Conservation (phyloP, 1,284 basidiomycete genomes). For the Takashimella koratensis region DNA sequence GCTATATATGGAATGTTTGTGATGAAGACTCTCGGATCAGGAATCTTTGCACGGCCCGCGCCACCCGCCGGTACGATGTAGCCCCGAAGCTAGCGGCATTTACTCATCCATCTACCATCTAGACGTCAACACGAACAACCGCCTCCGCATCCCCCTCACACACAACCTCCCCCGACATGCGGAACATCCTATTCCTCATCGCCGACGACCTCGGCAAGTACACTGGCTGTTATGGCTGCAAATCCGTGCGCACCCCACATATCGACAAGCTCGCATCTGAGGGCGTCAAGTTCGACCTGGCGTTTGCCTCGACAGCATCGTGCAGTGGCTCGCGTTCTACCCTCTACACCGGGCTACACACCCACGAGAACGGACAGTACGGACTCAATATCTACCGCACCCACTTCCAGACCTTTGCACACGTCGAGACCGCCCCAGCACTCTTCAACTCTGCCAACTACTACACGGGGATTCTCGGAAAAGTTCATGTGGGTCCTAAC, state of each 20-base stretch:
- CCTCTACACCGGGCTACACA: conserved; percentile 29
- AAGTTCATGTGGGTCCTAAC: conserved; percentile 24
- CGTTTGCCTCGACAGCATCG: conserved; percentile 24
- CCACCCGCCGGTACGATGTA: no score
- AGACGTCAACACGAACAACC: no score
- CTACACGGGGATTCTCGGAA: conserved; percentile 21
- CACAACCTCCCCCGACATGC: neutral
- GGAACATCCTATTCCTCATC: conserved; percentile 23
- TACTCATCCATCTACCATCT: no score
- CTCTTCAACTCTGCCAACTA: conserved; percentile 21
- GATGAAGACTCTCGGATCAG: no score
- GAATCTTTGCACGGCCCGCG: no score
- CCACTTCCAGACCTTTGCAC: conserved; percentile 21
- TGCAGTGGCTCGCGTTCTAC: conserved; percentile 18
- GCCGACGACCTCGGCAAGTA: conserved; percentile 28
- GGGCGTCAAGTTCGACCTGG: conserved; percentile 16
- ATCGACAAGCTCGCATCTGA: conserved; percentile 19
- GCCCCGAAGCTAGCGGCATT: no score
- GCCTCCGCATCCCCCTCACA: no score
- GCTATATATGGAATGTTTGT: no score
- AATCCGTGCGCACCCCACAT: conserved; percentile 11
- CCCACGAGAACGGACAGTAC: conserved; percentile 28
- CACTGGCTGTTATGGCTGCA: conserved; percentile 15
- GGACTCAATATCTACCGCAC: conserved; percentile 13
- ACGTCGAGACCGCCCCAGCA: conserved; percentile 18